A percentile compares a stretch with the other conserved stretches of the same genome.
These are phyloP conservation scores for Tardiomyces digboiensis DNA, from an alignment of 1,139 yeast genomes.

Conservation along the genomic window DNA sequence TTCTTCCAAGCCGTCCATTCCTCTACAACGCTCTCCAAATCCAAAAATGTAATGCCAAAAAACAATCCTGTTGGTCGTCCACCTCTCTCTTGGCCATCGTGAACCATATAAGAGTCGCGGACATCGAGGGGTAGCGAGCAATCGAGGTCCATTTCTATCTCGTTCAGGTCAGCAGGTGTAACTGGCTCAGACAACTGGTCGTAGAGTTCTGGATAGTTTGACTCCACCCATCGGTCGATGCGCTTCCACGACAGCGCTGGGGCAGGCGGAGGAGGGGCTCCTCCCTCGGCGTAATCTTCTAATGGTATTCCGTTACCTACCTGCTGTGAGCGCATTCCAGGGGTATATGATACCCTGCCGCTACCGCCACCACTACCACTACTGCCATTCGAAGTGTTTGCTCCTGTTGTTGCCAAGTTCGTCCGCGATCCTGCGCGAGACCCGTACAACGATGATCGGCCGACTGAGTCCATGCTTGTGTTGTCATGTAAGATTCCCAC, in stretches of 20 bases:
- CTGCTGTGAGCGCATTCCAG: conserved; percentile 29
- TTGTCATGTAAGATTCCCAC: conserved; percentile 11
- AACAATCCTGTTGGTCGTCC: conserved; percentile 69
- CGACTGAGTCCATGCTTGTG: conserved; percentile 13
- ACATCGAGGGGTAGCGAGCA: conserved; percentile 63
- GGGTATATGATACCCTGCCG: conserved; percentile 19
- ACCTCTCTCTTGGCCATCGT: conserved; percentile 76
- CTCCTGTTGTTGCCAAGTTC: conserved; percentile 9
- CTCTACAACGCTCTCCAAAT: conserved; percentile 59
- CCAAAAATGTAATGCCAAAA: conserved; percentile 62
- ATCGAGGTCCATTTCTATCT: conserved; percentile 63
- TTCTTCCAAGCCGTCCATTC: conserved; percentile 69
- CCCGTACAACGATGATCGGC: conserved; percentile 5
- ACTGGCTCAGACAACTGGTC: conserved; percentile 66
- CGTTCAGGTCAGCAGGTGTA: conserved; percentile 67
- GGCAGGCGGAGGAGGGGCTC: conserved; percentile 63
- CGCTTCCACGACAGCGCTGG: conserved; percentile 65
- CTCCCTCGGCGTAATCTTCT: conserved; percentile 35
- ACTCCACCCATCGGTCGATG: conserved; percentile 64
- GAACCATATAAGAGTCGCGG: conserved; percentile 63
- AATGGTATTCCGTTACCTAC: conserved; percentile 33
- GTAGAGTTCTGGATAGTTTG: conserved; percentile 69
- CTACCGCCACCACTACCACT: background rate
- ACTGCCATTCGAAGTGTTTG: conserved; percentile 8
- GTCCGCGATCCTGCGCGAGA: conserved; percentile 11